Conservation (phyloP, 768 basidiomycete genomes). For the Auriculariales sp. region DNA sequence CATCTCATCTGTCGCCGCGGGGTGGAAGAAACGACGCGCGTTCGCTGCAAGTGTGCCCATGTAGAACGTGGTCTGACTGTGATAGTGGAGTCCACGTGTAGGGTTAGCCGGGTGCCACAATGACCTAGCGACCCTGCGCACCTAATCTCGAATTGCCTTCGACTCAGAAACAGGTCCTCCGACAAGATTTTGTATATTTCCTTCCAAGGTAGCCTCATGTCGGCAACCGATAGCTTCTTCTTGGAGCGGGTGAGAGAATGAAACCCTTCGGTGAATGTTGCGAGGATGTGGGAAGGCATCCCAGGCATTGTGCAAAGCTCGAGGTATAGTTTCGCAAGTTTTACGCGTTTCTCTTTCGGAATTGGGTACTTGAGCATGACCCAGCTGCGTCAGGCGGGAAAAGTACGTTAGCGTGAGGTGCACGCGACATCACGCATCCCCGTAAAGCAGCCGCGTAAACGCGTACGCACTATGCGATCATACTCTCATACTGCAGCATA, state of each 20-base stretch:
- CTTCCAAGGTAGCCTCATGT: conserved; percentile 72
- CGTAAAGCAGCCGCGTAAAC: conserved; percentile 1
- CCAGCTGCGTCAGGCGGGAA: conserved; percentile 40
- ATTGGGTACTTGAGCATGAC: conserved; percentile 74
- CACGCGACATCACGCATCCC: conserved; percentile 8
- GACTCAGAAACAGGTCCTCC: conserved; percentile 61
- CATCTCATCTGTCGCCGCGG: conserved; percentile 77
- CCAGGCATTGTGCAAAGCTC: conserved; percentile 63
- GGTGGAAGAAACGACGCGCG: conserved; percentile 76
- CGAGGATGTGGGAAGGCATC: conserved; percentile 54
- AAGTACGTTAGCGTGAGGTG: conserved; percentile 6
- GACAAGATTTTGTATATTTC: conserved; percentile 59
- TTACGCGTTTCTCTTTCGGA: conserved; percentile 62
- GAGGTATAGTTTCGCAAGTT: conserved; percentile 65
- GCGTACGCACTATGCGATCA: conserved; percentile 52
- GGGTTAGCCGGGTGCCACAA: background rate
- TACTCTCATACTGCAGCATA: conserved; percentile 65
- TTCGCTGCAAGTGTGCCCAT: conserved; percentile 59
- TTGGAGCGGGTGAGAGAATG: conserved; percentile 46
- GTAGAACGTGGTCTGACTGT: conserved; percentile 63
- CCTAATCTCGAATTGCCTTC: conserved; percentile 71
- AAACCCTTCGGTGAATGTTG: conserved; percentile 50
- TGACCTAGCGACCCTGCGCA: conserved; percentile 22
- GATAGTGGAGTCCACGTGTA: conserved; percentile 1
- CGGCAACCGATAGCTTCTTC: conserved; percentile 60